Percentiles rank a stretch among this genome's conserved stretches.
phyloP scores from a whole-genome alignment of 2,329 filamentous ascomycete species.

The Fusarium udum region DNA sequence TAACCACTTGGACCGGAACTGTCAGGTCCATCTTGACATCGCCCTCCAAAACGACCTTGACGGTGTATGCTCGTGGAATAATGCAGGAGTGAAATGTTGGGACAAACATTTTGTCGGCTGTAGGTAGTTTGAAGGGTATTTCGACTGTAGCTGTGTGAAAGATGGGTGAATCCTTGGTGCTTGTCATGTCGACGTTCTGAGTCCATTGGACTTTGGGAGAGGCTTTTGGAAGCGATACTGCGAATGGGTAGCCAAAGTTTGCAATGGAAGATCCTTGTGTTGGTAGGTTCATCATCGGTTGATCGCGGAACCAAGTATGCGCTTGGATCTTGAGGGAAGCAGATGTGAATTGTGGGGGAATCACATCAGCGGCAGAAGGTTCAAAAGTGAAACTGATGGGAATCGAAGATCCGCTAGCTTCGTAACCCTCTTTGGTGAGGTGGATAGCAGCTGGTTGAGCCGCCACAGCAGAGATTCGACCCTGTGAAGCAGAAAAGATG shows the following conservation, averaged over 20 bases:
- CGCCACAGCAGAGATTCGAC: conserved; percentile 30
- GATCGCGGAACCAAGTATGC: conserved; percentile 38
- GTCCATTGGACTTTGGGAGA: conserved; percentile 18
- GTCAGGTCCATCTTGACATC: conserved; percentile 33
- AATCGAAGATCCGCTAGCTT: conserved; percentile 18
- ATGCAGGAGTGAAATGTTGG: conserved; percentile 31
- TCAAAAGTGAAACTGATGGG: conserved; percentile 31
- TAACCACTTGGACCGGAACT: conserved; percentile 29
- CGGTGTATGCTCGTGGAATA: conserved; percentile 20
- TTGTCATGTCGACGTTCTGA: conserved; percentile 25
- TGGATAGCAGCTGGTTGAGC: conserved; percentile 32
- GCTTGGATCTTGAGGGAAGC: conserved; percentile 20
- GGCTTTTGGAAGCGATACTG: conserved; percentile 6
- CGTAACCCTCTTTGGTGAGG: conserved; percentile 26
- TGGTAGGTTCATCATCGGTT: conserved; percentile 25
- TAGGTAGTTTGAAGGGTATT: conserved; percentile 20
- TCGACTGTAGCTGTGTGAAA: conserved; percentile 33
- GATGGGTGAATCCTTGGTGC: conserved; percentile 14
- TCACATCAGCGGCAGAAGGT: conserved; percentile 11
- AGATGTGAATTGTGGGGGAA: conserved; percentile 25
- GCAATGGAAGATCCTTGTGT: conserved; percentile 20
- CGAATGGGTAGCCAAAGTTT: conserved; percentile 29
- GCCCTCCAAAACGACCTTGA: conserved; percentile 24
- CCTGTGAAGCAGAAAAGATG: conserved; percentile 29
- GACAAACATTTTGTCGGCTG: conserved; percentile 28